phyloP scores from a whole-genome alignment of 1,139 yeast genomes.

The Yamadazyma diddensiae region DNA sequence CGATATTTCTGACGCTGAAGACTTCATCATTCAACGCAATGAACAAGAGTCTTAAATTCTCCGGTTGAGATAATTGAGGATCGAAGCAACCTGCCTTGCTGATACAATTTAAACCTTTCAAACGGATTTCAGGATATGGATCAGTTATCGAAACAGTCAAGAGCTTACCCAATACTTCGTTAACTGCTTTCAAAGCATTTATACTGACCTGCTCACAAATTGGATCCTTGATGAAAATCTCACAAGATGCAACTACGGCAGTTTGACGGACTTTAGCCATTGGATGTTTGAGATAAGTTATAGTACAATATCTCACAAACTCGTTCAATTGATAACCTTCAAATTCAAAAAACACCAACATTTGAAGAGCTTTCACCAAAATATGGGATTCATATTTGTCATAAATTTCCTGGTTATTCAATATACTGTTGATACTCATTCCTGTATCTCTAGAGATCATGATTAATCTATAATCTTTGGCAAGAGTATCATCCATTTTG shows the following conservation, averaged over 20 bases:
- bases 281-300: conserved; percentile 77
- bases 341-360: conserved; percentile 73
- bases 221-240: conserved; percentile 76
- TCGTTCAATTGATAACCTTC: conserved; percentile 77
- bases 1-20: conserved; percentile 78
- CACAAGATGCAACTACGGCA: conserved; percentile 83
- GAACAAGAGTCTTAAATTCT: conserved; percentile 77
- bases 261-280: conserved; percentile 77
- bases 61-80: conserved; percentile 92
- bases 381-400: conserved; percentile 51
- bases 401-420: conserved; percentile 37
- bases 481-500: conserved; percentile 61
- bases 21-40: conserved; percentile 91
- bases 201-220: conserved; percentile 84
- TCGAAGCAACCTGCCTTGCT: conserved; percentile 67
- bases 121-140: conserved; percentile 76
- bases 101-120: conserved; percentile 71
- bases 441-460: conserved; percentile 70
- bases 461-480: conserved; percentile 72
- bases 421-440: conserved; percentile 31
- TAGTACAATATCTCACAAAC: conserved; percentile 79
- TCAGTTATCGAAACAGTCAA: conserved; percentile 89
- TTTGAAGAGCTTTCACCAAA: conserved; percentile 65
- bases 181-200: conserved; percentile 78
- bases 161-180: conserved; percentile 78